Conservation (phyloP, 306 rosid species). For the Corylus heterophylla region DNA sequence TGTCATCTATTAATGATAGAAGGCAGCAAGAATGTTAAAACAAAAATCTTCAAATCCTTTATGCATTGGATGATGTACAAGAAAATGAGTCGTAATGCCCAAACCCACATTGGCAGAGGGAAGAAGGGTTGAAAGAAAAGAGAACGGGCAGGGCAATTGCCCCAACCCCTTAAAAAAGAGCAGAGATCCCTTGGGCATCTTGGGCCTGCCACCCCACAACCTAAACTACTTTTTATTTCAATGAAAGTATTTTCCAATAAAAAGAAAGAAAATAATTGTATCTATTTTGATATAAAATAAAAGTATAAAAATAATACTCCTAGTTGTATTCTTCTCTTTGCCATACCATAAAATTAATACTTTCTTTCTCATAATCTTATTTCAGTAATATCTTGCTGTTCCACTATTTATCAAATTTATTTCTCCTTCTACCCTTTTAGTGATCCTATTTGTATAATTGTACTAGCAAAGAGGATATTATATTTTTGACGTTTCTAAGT, state of each 20-base stretch:
- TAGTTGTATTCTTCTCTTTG: neutral
- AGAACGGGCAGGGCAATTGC: too few species aligned
- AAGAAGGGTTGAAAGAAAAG: too few species aligned
- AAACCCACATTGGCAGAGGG: neutral
- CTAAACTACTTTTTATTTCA: too few species aligned
- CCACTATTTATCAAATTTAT: neutral
- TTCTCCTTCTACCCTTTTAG: neutral
- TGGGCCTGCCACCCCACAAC: too few species aligned
- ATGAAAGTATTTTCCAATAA: too few species aligned
- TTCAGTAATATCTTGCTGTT: too few species aligned
- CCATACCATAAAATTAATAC: neutral
- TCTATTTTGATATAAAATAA: neutral
- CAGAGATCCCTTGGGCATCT: too few species aligned
- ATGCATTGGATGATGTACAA: neutral
- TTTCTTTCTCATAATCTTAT: neutral
- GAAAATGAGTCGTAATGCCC: neutral
- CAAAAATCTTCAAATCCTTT: too few species aligned
- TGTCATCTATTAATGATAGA: neutral
- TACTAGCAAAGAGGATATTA: neutral
- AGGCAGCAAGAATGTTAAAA: neutral
- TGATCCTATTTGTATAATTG: neutral
- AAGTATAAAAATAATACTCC: neutral
- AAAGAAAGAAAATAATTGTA: neutral
- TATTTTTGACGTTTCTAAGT: neutral
- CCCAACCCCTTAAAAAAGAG: too few species aligned